Conservation (phyloP, 2,329 filamentous ascomycete genomes). For the Fonsecaea multimorphosa region DNA sequence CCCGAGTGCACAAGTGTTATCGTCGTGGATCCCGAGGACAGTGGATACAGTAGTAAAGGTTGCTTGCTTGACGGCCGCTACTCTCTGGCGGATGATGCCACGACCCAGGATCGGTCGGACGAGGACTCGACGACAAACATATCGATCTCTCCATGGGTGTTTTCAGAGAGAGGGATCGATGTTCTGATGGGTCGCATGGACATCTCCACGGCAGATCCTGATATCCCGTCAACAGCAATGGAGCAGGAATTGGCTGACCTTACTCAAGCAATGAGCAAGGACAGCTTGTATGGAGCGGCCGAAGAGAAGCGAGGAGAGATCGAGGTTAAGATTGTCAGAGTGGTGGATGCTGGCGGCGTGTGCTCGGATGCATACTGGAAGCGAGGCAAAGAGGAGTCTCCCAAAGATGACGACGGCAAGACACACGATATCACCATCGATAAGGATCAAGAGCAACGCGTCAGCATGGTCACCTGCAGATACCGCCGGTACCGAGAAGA, state of each 20-base stretch:
- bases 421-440: conserved; percentile 13
- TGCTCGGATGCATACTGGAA: not conserved
- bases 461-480: not conserved
- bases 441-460: not conserved
- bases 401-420: not conserved
- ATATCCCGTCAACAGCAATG: conserved; percentile 7
- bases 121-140: not conserved
- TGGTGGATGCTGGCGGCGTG: not conserved
- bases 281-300: conserved; percentile 3
- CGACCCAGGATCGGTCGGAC: not conserved
- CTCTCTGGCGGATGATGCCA: not conserved
- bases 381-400: not conserved
- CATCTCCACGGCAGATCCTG: conserved; percentile 10
- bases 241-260: conserved; percentile 26
- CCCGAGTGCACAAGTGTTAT: conserved; percentile 16
- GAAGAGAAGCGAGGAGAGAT: conserved; percentile 18
- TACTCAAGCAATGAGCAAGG: conserved; percentile 15
- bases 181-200: conserved; percentile 24
- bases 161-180: conserved; percentile 29
- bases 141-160: conserved; percentile 16
- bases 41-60: not conserved
- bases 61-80: conserved; percentile 12
- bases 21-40: not conserved
- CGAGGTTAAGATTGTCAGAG: conserved; percentile 22
- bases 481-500: conserved; percentile 10